Evolutionary conservation across 495 filamentous ascomycete genomes (phyloP).

Genomic region (Tuber aestivum): DNA sequence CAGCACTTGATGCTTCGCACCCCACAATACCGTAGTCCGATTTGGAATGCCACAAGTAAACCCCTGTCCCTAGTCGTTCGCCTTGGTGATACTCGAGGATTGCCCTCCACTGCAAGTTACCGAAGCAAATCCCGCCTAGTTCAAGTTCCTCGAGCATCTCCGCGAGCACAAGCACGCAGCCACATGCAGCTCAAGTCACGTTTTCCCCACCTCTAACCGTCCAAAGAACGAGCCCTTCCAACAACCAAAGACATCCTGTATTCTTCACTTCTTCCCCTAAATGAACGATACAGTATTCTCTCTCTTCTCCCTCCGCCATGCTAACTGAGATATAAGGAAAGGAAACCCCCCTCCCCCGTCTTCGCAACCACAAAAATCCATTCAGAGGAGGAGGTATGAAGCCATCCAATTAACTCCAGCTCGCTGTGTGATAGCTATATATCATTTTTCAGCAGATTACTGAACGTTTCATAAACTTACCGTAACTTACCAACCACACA

Average conservation of each 20-base stretch:
- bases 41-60: conserved; percentile 10
- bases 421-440: not conserved
- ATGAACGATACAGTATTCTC: not conserved
- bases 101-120: conserved; percentile 12
- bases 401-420: not conserved
- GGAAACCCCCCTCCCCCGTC: not conserved
- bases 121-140: conserved; percentile 25
- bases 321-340: not conserved
- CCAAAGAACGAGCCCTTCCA: not conserved
- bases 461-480: not conserved
- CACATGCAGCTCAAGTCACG: conserved; percentile 31
- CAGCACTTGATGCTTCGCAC: conserved; percentile 5
- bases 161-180: conserved; percentile 1
- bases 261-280: not conserved
- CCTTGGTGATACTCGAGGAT: not conserved
- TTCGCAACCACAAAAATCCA: not conserved
- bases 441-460: not conserved
- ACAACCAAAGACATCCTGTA: not conserved
- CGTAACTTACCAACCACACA: not conserved
- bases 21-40: conserved; percentile 25
- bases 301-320: not conserved
- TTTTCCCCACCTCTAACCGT: conserved; percentile 18
- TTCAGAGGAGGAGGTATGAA: not conserved
- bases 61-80: conserved; percentile 10
- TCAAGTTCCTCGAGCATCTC: conserved; percentile 9